A percentile compares a stretch with the other conserved stretches of the same genome.
Evolutionary conservation across 75 land plant genomes (phyloP).

Genomic region (Cunninghamia lanceolata): DNA sequence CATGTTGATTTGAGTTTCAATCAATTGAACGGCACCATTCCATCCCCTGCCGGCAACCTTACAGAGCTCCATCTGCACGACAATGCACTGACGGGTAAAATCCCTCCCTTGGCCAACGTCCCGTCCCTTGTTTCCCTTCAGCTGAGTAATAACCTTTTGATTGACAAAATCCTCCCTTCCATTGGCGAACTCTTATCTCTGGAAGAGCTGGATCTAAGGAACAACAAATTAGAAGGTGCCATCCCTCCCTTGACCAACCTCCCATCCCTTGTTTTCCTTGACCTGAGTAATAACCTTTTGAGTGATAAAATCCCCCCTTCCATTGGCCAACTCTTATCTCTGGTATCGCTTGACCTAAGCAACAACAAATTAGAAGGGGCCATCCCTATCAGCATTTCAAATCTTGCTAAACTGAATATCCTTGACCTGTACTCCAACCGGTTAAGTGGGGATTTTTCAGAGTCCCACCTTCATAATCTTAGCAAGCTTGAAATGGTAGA

Average conservation of each 20-base stretch:
- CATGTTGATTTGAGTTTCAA: not conserved
- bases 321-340: slow-evolving; percentile 3
- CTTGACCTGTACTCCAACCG: slow-evolving; percentile 11
- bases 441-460: not conserved
- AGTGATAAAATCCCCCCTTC: slow-evolving; percentile 3
- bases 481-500: not conserved
- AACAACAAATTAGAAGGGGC: not conserved
- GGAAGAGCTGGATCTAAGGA: too few species aligned
- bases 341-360: slow-evolving; percentile 3
- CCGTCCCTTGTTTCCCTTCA: not conserved
- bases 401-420: not conserved
- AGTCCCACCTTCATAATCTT: not conserved
- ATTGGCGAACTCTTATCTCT: too few species aligned
- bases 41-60: too few species aligned
- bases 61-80: not conserved
- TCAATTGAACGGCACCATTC: not conserved
- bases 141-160: not conserved
- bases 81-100: not conserved
- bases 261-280: not conserved
- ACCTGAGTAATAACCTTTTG: slow-evolving; percentile 5
- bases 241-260: not conserved
- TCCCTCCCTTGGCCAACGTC: not conserved
- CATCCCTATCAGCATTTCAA: not conserved
- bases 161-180: too few species aligned
- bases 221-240: too few species aligned